Base-by-base conservation (phyloP, 1,139 yeast genomes). In the Suhomyces guaymorum region DNA sequence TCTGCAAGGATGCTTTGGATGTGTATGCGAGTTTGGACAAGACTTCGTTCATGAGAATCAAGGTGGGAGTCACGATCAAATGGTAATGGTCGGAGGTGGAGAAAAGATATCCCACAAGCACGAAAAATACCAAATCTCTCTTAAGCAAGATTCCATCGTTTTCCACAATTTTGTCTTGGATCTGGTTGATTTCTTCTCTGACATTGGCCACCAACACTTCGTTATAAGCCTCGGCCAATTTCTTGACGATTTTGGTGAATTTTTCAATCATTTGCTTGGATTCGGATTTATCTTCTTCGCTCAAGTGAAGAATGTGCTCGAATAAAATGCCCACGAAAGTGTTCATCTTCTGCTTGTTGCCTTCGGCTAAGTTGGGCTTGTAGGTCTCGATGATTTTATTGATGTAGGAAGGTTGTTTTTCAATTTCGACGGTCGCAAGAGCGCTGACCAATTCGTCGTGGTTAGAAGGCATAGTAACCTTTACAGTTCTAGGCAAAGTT, bases 41-140 rank as follows among this genome's bases (percentile, higher is more conserved):
- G 15, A 78, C 69, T 57, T 88, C 92, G 35, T 82, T 77, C 68
- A 89, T 78, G 28, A 88, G 59, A 25, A 92, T 74, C 24, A 79
- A 66, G 2, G 94, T 75, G 2, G 97, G 96, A 0, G 97, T 89
- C 4, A 82, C 90, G 12, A 92, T 83, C 44, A 88, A 71, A 67
- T 94, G 97, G 59, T 87, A 92, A 54, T 89, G 94, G 67, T 94
- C 99, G 0, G 98, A 92, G 1, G 97, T 87, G 1, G 98, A 89
- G 54, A 85, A 94, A 8, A 90, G 56, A 37, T 73, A 66, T 7
- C 97, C 97, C 42, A 89, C 70, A 15, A 88, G 53, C 0, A 80
- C 71, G 51, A 83, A 86, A 41, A 82, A 75, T 5, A 86, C 63
- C 40, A 89, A 60, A 54, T 89, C 95, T 17, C 75, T 64, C 34